Evolutionary conservation across 306 rosid species (phyloP).

Genomic region (Parietaria judaica): DNA sequence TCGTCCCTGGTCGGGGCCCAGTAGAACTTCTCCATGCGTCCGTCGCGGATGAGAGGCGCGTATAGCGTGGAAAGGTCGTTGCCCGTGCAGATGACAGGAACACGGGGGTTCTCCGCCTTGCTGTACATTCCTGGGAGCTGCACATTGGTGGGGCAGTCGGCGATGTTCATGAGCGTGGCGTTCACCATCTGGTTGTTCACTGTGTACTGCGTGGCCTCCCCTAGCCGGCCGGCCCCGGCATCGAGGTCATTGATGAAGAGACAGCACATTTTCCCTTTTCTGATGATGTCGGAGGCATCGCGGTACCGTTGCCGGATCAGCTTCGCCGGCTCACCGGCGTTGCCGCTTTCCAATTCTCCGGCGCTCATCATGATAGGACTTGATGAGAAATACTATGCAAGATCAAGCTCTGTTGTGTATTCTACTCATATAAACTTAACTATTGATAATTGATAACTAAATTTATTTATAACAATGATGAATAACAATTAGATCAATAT

Average conservation of each 20-base stretch:
- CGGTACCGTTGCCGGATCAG: slow-evolving; percentile 81
- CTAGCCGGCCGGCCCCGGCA: slow-evolving; percentile 74
- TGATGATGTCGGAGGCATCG: slow-evolving; percentile 65
- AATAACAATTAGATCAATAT: no score
- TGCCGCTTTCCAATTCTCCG: slow-evolving; percentile 92
- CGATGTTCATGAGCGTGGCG: slow-evolving; percentile 80
- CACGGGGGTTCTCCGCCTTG: slow-evolving; percentile 66
- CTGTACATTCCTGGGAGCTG: slow-evolving; percentile 81
- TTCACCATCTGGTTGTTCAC: slow-evolving; percentile 81
- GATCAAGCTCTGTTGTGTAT: no score
- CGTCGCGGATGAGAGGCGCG: slow-evolving; percentile 78
- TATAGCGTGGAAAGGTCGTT: slow-evolving; percentile 74
- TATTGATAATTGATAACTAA: no score
- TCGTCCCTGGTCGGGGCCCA: slow-evolving; percentile 81
- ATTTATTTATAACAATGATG: no score
- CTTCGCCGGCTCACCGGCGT: slow-evolving; percentile 92
- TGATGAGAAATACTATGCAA: no score
- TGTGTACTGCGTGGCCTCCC: slow-evolving; percentile 72
- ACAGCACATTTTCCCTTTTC: slow-evolving; percentile 72
- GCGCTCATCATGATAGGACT: slow-evolving; percentile 95
- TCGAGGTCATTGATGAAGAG: slow-evolving; percentile 76
- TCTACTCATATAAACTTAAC: no score
- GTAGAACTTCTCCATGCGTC: slow-evolving; percentile 76
- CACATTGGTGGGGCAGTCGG: slow-evolving; percentile 67
- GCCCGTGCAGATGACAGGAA: slow-evolving; percentile 59